Conservation (phyloP, 2,329 filamentous ascomycete genomes). For the Alternaria sp. region DNA sequence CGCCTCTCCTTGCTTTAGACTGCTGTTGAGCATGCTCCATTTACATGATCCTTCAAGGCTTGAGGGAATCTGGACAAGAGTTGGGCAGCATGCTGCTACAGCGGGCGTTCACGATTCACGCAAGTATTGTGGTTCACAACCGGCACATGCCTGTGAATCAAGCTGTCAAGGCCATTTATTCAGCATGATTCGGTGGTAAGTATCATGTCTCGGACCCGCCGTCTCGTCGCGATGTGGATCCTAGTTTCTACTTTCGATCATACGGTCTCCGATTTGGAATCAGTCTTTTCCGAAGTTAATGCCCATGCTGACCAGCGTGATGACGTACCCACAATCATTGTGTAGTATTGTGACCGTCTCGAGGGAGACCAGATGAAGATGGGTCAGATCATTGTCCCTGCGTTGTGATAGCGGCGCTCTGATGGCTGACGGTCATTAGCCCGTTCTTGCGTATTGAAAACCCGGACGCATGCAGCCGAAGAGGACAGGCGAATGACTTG, state of each 20-base stretch:
- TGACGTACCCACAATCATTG: conserved; percentile 23
- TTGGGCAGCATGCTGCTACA: conserved; percentile 11
- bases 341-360: conserved; percentile 12
- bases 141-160: conserved; percentile 22
- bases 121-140: conserved; percentile 5
- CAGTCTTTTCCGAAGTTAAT: conserved; percentile 19
- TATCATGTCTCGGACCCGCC: conserved; percentile 23
- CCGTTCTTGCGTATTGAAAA: conserved; percentile 30
- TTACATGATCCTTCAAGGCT: conserved; percentile 1
- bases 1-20: conserved; percentile 8
- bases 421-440: conserved; percentile 34
- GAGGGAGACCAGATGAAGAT: conserved; percentile 27
- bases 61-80: background rate
- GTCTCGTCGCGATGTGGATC: conserved; percentile 34
- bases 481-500: conserved; percentile 48
- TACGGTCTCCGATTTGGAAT: conserved; percentile 22
- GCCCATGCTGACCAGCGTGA: conserved; percentile 26
- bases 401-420: conserved; percentile 28
- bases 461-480: conserved; percentile 34
- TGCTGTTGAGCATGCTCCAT: background rate
- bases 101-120: background rate
- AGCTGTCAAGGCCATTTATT: conserved; percentile 15
- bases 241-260: conserved; percentile 27
- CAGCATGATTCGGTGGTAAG: conserved; percentile 32
- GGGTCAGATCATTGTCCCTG: conserved; percentile 33